These are phyloP conservation scores for Carpinus fangiana DNA, from an alignment of 306 rosid species.

Conservation along the genomic window DNA sequence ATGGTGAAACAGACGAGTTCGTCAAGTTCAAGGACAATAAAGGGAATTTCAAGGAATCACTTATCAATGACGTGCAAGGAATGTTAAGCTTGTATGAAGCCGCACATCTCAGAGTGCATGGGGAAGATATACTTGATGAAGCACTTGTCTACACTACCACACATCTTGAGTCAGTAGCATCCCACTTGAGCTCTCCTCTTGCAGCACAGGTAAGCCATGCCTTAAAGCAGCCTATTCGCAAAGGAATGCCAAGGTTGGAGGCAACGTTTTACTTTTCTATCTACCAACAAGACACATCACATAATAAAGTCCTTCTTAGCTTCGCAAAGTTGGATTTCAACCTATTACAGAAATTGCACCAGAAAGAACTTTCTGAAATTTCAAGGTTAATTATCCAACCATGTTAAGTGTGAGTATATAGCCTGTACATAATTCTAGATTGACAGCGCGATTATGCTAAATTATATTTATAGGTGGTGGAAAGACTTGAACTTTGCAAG, in stretches of 20 bases:
- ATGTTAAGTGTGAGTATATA: no score
- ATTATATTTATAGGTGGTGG: conserved; percentile 47
- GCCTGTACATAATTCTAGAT: neutral
- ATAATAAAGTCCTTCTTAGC: neutral
- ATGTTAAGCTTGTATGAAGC: conserved; percentile 13
- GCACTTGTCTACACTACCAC: conserved; percentile 12
- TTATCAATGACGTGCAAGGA: neutral
- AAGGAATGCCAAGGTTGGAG: conserved; percentile 14
- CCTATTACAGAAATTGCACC: conserved; percentile 41
- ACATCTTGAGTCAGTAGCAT: neutral
- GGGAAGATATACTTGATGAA: conserved; percentile 13
- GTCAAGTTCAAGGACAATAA: neutral
- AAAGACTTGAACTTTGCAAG: conserved; percentile 29
- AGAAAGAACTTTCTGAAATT: conserved; percentile 32
- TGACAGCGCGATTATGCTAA: neutral
- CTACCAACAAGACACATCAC: conserved; percentile 14
- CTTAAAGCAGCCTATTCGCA: conserved; percentile 16
- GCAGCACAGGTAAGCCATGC: conserved; percentile 4
- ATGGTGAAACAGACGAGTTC: neutral
- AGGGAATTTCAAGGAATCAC: neutral
- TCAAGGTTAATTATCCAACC: conserved; percentile 21
- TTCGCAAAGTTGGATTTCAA: conserved; percentile 43
- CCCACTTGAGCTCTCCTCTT: neutral
- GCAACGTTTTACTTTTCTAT: conserved; percentile 9
- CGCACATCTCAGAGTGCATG: neutral